Conservation (phyloP, 2,329 filamentous ascomycete species). For the Neofusicoccum cordaticola region DNA sequence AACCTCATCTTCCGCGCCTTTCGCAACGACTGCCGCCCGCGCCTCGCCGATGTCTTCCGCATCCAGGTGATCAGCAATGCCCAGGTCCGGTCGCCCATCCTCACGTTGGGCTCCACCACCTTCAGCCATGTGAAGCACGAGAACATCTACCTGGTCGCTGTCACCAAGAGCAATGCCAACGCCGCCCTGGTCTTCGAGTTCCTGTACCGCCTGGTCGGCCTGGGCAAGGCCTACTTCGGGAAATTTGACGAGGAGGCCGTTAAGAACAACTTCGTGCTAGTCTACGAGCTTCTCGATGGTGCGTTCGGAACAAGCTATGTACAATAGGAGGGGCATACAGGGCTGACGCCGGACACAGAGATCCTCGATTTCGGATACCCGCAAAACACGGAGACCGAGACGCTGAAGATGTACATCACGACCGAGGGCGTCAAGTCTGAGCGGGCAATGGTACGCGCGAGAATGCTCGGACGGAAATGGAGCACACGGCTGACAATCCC, state of each 20-base stretch:
- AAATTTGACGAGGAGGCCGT: slow-evolving; percentile 99
- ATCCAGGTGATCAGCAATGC: slow-evolving; percentile 99
- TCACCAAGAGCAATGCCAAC: slow-evolving; percentile 99
- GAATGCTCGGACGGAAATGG: not conserved
- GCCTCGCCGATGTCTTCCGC: slow-evolving; percentile 97
- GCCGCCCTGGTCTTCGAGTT: slow-evolving; percentile 98
- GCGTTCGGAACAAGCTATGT: slow-evolving; percentile 24
- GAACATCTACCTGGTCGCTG: slow-evolving; percentile 95
- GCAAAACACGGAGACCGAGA: slow-evolving; percentile 98
- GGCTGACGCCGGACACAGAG: slow-evolving; percentile 53
- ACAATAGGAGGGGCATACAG: not conserved
- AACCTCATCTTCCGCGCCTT: slow-evolving; percentile 99
- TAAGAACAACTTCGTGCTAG: slow-evolving; percentile 99
- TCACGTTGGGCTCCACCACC: slow-evolving; percentile 94
- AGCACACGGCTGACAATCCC: slow-evolving; percentile 19
- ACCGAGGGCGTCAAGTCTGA: slow-evolving; percentile 97
- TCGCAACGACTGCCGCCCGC: slow-evolving; percentile 95
- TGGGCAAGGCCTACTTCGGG: slow-evolving; percentile 95
- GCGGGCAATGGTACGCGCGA: slow-evolving; percentile 54
- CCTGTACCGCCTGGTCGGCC: slow-evolving; percentile 82
- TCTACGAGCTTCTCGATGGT: slow-evolving; percentile 96
- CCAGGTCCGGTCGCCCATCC: slow-evolving; percentile 93
- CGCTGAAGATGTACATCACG: slow-evolving; percentile 99
- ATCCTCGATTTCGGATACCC: slow-evolving; percentile 99
- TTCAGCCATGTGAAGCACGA: slow-evolving; percentile 99